A percentile compares a stretch with the other conserved stretches of the same genome.
These are phyloP conservation scores for Paramecium sexaurelia DNA, from an alignment of 73 alveolate species.

Conservation along the genomic window DNA sequence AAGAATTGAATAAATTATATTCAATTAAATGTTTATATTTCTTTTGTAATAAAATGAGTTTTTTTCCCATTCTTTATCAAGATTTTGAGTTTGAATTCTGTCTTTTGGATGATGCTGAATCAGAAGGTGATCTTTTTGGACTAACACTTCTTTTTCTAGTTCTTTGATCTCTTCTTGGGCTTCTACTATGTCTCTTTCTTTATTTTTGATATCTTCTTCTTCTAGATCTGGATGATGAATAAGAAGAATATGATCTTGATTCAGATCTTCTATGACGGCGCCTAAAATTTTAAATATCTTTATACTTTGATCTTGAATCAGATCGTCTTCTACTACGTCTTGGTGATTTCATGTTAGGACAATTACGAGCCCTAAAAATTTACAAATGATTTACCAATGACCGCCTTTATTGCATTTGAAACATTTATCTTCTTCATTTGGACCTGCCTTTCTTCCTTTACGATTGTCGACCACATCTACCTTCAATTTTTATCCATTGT, in stretches of 20 bases:
- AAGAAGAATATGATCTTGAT: constrained; percentile 41
- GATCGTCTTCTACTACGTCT: constrained; percentile 49
- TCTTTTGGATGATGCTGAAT: constrained; percentile 6
- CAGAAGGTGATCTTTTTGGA: constrained; percentile 17
- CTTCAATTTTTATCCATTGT: constrained; percentile 33
- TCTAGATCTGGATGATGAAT: constrained; percentile 55
- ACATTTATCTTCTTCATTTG: constrained; percentile 54
- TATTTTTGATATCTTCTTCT: constrained; percentile 30
- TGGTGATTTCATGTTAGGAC: not conserved
- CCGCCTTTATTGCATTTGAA: constrained; percentile 55
- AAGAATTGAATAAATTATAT: not conserved
- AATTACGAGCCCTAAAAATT: constrained; percentile 49
- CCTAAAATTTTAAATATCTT: not conserved
- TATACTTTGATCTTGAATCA: constrained; percentile 30
- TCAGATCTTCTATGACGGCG: constrained; percentile 40
- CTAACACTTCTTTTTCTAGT: constrained; percentile 1
- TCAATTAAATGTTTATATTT: not conserved
- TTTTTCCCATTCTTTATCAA: constrained; percentile 44
- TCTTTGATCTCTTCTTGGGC: constrained; percentile 23
- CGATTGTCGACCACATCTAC: constrained; percentile 56
- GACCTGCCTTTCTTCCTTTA: constrained; percentile 38
- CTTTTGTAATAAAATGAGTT: constrained; percentile 24
- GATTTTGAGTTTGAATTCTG: constrained; percentile 1
- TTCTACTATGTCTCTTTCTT: constrained; percentile 41
- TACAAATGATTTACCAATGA: constrained; percentile 12